Base-by-base conservation (phyloP, 1,284 basidiomycete genomes). In the Blastosporella zonata region DNA sequence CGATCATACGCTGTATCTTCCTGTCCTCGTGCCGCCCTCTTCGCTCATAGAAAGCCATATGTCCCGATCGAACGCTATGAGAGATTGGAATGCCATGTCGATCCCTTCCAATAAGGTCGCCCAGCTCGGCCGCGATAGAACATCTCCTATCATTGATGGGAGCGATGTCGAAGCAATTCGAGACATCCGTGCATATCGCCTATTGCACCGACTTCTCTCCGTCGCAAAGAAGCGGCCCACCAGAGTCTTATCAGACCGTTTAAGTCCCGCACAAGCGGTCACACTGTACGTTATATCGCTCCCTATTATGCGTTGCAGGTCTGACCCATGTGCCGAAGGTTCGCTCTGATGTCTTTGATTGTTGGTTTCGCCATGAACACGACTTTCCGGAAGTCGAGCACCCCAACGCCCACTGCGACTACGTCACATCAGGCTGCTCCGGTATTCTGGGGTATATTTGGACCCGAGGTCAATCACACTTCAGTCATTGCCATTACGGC, bases 301-400 rank as follows among this genome's bases (percentile, higher is more conserved):
- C 43, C 45, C 35, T 40, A 46, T 51, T 28, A 27, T 27, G 9
- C 36, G 25, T 43, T 48, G 35, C 36, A 21, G 25, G 23, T 42
- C 49, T 27, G 45, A 25, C 29, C 46, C 23, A 33, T 21, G 40
- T 53, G 43, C 8, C 9, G 20, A 53, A 87, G 85, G 42, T 74
- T 87, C 52, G 81, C 83, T 0, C 62, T 87, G 43, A 64, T 87
- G 51, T 84, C 83, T 29, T 69, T 87, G 33, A 72, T 87, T n/a
- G 67, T 86, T 46, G 82, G 83, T 10, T 78, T 83, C 53, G 69
- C 81, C 7, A 74, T 82, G 57, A 81, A 82, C 51, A 74, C 77
- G 3, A 64, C 70, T 3, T 72, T 80, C 58, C 71, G 68, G 17
- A 56, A 66, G n/a, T 58, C 71, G 12, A 57, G 63, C 1, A 61